Percentiles rank a stretch among this genome's conserved stretches.
phyloP scores from a whole-genome alignment of 495 filamentous ascomycete species.

The Xylaria venustula region DNA sequence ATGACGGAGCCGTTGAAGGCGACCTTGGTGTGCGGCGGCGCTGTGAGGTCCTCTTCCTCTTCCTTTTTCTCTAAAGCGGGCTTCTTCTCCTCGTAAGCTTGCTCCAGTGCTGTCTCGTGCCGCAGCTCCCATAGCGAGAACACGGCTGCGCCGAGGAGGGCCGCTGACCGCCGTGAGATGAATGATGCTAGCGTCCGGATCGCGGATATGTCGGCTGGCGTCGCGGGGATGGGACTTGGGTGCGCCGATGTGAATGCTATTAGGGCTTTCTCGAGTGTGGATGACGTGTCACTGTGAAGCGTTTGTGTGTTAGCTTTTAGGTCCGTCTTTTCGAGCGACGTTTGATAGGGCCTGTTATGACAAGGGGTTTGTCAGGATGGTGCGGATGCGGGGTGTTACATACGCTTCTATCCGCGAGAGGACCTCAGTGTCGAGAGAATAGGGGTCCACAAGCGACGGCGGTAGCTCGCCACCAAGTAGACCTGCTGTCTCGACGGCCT shows the following conservation, averaged over 20 bases:
- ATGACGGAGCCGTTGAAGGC: constrained; percentile 66
- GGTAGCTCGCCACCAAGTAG: constrained; percentile 59
- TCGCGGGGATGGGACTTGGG: constrained; percentile 38
- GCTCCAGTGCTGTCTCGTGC: constrained; percentile 9
- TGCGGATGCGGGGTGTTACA: constrained; percentile 19
- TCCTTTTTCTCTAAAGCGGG: not conserved
- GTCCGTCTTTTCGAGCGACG: not conserved
- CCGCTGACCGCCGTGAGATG: constrained; percentile 59
- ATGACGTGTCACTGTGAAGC: constrained; percentile 33
- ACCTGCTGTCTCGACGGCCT: constrained; percentile 55
- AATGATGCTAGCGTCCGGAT: constrained; percentile 54
- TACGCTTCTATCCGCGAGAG: constrained; percentile 61
- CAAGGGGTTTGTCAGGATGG: not conserved
- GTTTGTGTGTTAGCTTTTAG: constrained; percentile 15
- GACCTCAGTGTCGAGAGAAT: constrained; percentile 60
- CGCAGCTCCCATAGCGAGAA: constrained; percentile 62
- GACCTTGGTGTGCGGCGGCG: constrained; percentile 41
- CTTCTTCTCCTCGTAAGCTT: constrained; percentile 21
- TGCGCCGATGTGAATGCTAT: constrained; percentile 42
- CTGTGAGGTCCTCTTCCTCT: constrained; percentile 21
- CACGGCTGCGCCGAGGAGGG: constrained; percentile 61
- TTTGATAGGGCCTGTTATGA: not conserved
- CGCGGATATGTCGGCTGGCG: constrained; percentile 50
- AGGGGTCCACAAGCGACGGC: constrained; percentile 47
- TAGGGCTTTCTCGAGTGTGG: constrained; percentile 30